These are phyloP conservation scores for Suillus discolor DNA, from an alignment of 768 basidiomycete species.

Conservation along the genomic window DNA sequence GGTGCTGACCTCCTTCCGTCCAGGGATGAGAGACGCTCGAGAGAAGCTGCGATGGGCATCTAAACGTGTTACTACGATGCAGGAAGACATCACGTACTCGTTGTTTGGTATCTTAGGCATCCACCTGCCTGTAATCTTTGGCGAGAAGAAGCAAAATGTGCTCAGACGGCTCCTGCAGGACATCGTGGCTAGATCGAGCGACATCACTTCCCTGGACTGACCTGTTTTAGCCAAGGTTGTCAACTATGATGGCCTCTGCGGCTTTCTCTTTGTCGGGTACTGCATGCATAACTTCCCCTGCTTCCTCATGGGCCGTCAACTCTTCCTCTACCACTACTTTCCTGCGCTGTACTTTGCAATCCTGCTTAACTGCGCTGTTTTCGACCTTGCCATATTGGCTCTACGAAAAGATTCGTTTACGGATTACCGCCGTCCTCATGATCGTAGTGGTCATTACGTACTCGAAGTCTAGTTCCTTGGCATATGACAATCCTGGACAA, in stretches of 20 bases:
- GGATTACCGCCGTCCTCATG: conserved; percentile 75
- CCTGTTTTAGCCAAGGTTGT: conserved; percentile 70
- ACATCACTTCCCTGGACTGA: no score
- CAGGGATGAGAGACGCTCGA: no score
- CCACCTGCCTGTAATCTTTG: no score
- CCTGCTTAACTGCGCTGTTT: conserved; percentile 72
- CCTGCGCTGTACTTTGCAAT: conserved; percentile 94
- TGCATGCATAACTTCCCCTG: conserved; percentile 93
- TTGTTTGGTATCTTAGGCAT: no score
- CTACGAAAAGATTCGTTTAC: conserved; percentile 71
- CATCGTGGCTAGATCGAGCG: no score
- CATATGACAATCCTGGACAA: conserved; percentile 92
- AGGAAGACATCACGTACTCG: no score
- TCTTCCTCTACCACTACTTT: conserved; percentile 98
- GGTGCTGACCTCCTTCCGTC: no score
- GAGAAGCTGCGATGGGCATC: no score
- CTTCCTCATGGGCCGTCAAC: conserved; percentile 95
- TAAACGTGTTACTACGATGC: no score
- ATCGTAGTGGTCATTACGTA: conserved; percentile 80
- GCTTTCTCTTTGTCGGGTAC: conserved; percentile 94
- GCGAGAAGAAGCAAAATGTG: no score
- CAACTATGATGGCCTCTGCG: conserved; percentile 89
- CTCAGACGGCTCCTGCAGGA: no score
- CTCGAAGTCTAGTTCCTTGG: conserved; percentile 74
- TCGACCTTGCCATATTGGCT: conserved; percentile 83